A percentile compares a stretch with the other conserved stretches of the same genome.
These are phyloP conservation scores for Xylaria sp. DNA, from an alignment of 2,329 filamentous ascomycete species.

Conservation along the genomic window DNA sequence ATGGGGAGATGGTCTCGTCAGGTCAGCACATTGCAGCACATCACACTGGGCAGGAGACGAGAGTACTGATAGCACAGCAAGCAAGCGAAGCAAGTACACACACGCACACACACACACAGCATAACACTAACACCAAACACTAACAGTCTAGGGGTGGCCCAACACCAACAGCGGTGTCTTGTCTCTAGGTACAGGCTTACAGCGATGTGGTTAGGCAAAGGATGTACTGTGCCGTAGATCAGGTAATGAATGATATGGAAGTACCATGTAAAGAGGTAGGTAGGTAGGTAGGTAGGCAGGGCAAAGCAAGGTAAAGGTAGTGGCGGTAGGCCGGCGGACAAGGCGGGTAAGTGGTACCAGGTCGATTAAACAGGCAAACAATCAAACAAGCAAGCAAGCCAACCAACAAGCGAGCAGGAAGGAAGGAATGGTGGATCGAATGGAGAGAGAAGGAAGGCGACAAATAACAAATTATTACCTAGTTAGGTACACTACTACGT, in stretches of 20 bases:
- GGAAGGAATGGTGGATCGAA: neutral
- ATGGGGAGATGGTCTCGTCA: constrained; percentile 21
- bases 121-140: constrained; percentile 4
- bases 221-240: neutral
- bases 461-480: constrained; percentile 3
- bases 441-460: constrained; percentile 8
- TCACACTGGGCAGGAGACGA: neutral
- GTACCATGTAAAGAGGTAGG: too few species aligned
- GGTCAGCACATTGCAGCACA: constrained; percentile 22
- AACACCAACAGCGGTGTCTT: neutral
- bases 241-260: neutral
- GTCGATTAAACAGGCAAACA: neutral
- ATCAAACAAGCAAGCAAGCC: neutral
- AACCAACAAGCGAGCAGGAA: neutral
- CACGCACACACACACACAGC: neutral
- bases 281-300: neutral
- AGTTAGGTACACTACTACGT: neutral
- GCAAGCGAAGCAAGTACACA: neutral
- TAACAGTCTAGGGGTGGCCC: neutral
- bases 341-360: neutral
- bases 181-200: neutral
- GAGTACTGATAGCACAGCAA: neutral
- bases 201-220: neutral
- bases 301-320: neutral
- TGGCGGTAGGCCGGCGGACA: neutral